Evolutionary conservation across 306 rosid species (phyloP), one percentile per base, ranked within the genome.

Genomic region (Begonia masoniana): DNA sequence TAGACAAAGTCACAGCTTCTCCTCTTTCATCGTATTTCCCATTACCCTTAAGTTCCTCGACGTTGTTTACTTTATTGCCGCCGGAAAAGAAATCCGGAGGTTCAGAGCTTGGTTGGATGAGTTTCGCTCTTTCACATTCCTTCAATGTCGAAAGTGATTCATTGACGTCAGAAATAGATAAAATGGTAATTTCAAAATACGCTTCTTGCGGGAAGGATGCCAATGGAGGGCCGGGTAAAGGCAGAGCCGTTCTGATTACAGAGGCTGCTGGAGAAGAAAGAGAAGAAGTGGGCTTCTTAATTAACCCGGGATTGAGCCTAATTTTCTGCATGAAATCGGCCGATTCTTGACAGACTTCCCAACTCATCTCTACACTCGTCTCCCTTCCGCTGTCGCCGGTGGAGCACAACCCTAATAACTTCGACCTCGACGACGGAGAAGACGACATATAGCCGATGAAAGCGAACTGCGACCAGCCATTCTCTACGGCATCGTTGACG

Each of bases 141-240:
- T 65, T 58, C 12, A 31, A 62, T 58, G 68, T 71, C 13, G 78
- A 10, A 10, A 67, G 45, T 46, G 71, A 69, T 57, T 77, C 85
- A 15, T 21, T 45, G 8, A 10, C 54, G 1, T 79, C 84, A 59
- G 15, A 61, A 60, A 21, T 64, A 68, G 60, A 21, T 76, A 83
- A 55, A 35, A 92, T 65, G 2, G 83, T 92, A 48, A 92, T 76
- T 63, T 92, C 99, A 61, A 92, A 92, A 65, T 86, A 92, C 4
- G 99, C 86, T 43, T 86, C 95, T 77, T 83, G 99, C 1, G 99
- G 96, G 68, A 92, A 92, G 3, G 84, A 78, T 35, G 62, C 94
- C 58, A 86, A 62, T 15, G 78, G 59, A 50, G 99, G 99, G 2
- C 96, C 96, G 3, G 99, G 99, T 15, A 92, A 66, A 58, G 99